These are phyloP conservation scores for Epichloe gansuensis DNA, from an alignment of 2,329 filamentous ascomycete genomes.

Conservation along the genomic window DNA sequence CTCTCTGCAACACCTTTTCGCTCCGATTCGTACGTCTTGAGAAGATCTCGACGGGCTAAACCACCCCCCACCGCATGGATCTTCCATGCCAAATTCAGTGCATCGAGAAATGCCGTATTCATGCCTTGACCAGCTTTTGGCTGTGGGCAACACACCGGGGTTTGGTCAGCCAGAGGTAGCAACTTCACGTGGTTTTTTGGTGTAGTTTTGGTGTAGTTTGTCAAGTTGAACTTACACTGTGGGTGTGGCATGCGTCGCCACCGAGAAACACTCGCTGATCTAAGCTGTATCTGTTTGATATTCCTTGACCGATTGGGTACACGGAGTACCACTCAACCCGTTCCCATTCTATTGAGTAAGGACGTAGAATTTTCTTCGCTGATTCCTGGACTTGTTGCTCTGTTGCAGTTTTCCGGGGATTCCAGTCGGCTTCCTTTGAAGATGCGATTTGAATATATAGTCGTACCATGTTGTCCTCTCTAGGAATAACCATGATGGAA, in stretches of 20 bases:
- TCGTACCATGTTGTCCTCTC: slow-evolving; percentile 55
- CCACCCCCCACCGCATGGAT: slow-evolving; percentile 80
- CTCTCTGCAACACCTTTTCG: slow-evolving; percentile 75
- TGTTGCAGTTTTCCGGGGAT: slow-evolving; percentile 49
- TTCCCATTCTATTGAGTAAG: slow-evolving; percentile 56
- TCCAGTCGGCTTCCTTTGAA: slow-evolving; percentile 47
- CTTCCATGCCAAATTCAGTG: slow-evolving; percentile 90
- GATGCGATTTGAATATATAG: slow-evolving; percentile 57
- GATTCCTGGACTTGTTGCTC: slow-evolving; percentile 50
- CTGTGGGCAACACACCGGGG: slow-evolving; percentile 26
- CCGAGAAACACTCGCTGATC: slow-evolving; percentile 61
- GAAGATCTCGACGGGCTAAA: slow-evolving; percentile 59
- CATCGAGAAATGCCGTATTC: slow-evolving; percentile 70
- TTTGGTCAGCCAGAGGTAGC: neutral
- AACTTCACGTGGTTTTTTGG: neutral
- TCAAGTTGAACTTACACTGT: slow-evolving; percentile 42
- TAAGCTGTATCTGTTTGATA: slow-evolving; percentile 53
- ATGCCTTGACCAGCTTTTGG: slow-evolving; percentile 70
- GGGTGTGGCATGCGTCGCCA: slow-evolving; percentile 69
- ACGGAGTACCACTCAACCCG: slow-evolving; percentile 62
- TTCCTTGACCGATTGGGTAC: slow-evolving; percentile 64
- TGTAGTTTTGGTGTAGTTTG: neutral
- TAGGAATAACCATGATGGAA: slow-evolving; percentile 69
- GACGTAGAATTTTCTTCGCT: slow-evolving; percentile 51
- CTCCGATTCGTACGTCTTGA: slow-evolving; percentile 79